Evolutionary conservation across 352 stramenopile genomes (phyloP).

Genomic region (Phytopythium litorale): DNA sequence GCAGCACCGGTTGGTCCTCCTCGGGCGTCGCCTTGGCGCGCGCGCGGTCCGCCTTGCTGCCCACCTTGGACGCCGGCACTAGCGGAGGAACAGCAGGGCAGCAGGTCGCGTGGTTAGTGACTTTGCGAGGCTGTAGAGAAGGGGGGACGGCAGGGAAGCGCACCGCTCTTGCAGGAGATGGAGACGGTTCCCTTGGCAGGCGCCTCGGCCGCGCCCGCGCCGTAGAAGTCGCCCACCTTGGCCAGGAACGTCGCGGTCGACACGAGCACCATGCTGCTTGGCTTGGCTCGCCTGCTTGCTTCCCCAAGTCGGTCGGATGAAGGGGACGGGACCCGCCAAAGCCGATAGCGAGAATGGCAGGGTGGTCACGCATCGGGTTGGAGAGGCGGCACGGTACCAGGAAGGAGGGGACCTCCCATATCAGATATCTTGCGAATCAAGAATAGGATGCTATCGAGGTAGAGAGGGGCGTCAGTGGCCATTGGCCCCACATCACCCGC

Average conservation of each 20-base stretch:
- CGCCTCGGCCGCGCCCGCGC: constrained; percentile 14
- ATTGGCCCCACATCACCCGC: too few species aligned
- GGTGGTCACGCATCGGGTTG: not conserved
- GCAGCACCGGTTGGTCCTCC: constrained; percentile 51
- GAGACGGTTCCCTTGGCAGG: constrained; percentile 46
- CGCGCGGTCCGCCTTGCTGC: constrained; percentile 28
- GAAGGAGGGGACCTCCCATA: not conserved
- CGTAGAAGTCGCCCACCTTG: constrained; percentile 57
- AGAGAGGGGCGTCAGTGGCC: not conserved
- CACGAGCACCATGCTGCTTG: constrained; percentile 44
- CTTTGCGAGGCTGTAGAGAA: too few species aligned
- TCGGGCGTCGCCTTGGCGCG: constrained; percentile 32
- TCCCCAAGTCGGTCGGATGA: too few species aligned
- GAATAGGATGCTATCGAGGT: constrained; percentile 1
- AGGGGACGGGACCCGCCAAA: not conserved
- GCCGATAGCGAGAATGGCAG: not conserved
- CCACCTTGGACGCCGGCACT: constrained; percentile 37
- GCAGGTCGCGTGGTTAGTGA: not conserved
- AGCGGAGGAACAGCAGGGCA: not conserved
- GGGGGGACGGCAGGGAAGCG: not conserved
- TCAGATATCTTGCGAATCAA: not conserved
- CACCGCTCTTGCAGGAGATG: constrained; percentile 69
- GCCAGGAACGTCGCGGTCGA: constrained; percentile 58
- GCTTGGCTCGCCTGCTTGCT: constrained; percentile 1
- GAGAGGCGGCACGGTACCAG: not conserved